Conservation (phyloP, 1,284 basidiomycete genomes). For the Stygiomarasmius scandens region DNA sequence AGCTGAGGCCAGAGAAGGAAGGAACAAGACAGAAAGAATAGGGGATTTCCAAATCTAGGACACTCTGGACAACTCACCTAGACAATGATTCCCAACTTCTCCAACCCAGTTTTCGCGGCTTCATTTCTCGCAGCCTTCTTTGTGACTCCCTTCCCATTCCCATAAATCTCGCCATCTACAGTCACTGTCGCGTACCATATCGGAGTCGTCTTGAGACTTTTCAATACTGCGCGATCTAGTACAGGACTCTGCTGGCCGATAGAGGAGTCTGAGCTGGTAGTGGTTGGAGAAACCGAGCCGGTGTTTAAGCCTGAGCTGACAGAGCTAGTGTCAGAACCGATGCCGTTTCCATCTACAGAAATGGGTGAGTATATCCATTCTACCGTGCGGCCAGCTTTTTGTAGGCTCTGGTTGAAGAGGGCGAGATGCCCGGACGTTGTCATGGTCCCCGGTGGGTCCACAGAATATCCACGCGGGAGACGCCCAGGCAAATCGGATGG, state of each 20-base stretch:
- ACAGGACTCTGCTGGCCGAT: too few relatives aligned
- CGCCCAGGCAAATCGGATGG: slow-evolving; percentile 1
- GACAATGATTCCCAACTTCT: slow-evolving; percentile 49
- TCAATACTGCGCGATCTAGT: slow-evolving; percentile 21
- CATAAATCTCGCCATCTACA: slow-evolving; percentile 59
- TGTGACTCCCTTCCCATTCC: slow-evolving; percentile 64
- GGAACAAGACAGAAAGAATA: too few relatives aligned
- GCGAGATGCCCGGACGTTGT: slow-evolving; percentile 61
- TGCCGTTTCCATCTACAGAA: background rate
- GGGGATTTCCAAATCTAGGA: too few relatives aligned
- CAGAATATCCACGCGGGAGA: background rate
- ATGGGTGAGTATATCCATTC: slow-evolving; percentile 64
- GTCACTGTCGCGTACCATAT: slow-evolving; percentile 69
- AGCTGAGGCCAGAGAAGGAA: too few relatives aligned
- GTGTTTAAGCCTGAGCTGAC: too few relatives aligned
- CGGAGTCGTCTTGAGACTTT: slow-evolving; percentile 57
- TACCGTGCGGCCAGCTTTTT: slow-evolving; percentile 55
- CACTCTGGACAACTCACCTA: slow-evolving; percentile 19
- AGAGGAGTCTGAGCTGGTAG: background rate
- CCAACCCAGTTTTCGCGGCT: slow-evolving; percentile 61
- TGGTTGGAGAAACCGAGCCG: background rate
- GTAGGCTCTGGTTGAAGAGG: slow-evolving; percentile 74
- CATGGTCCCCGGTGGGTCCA: slow-evolving; percentile 26
- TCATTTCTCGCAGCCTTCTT: slow-evolving; percentile 79
- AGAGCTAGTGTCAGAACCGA: background rate